Base-by-base conservation (phyloP, 139 green algal species). In the Chlorella vulgaris region DNA sequence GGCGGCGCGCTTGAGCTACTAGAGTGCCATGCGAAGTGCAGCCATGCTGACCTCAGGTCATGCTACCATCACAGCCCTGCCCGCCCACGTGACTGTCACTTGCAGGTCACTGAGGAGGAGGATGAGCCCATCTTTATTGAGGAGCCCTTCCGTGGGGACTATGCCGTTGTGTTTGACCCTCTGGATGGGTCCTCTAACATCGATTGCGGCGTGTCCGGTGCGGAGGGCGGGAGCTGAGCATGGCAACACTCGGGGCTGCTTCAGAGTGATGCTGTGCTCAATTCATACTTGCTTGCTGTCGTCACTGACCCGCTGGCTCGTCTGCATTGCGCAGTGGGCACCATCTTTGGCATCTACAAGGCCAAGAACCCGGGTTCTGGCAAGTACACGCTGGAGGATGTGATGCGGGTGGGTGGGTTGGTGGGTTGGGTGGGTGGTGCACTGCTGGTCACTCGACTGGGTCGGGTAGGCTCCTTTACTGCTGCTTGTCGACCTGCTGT, bases 121-220 rank as follows among this genome's bases (percentile, higher is more conserved):
- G 90, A 93, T 40, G 88, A 89, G 15, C 81, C 86, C 8, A 86
- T 92, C 29, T 82, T 90, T 28, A 81, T 93, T 35, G 51, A 66
- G 50, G 60, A 81, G 40, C 19, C 39, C 38, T n/a, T 77, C 67
- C 38, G 80, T 43, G 90, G 90, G 15, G 74, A 90, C 50, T 94
- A 92, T 80, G 82, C 83, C 51, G 86, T 93, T 33, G 86, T 89
- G n/a, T 93, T 94, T 63, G 90, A 94, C 76, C 90, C 90, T 18
- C 80, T 94, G 47, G 90, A 94, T 73, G 90, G 90, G 33, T 90
- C 81, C 13, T 93, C 89, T 55, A 94, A 94, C 84, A 93, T 93
- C 50, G 90, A 94, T 55, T 91, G 88, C 69, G 90, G 84, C 47
- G 88, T 94, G 31, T 90, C 84, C 36, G 85, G 68, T 70, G 50